phyloP scores from a whole-genome alignment of 179 eudicot genomes.

The Camellia oleifera region DNA sequence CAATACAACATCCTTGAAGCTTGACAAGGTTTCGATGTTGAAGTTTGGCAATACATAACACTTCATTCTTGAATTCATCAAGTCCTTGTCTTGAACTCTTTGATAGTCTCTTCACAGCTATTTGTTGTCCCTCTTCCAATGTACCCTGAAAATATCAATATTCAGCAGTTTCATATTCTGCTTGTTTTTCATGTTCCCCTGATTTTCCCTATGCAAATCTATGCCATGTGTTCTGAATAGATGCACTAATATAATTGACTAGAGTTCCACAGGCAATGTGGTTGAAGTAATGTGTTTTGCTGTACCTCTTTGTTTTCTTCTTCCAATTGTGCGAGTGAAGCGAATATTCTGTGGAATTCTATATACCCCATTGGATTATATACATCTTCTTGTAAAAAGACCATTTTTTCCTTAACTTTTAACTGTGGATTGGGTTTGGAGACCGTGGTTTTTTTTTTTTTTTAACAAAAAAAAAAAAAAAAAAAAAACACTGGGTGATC shows the following conservation, averaged over 20 bases:
- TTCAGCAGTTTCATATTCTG: background rate
- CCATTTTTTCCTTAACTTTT: too few species aligned
- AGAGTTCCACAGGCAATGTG: background rate
- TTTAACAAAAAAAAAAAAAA: too few species aligned
- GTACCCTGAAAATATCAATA: slow-evolving; percentile 18
- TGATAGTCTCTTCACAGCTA: slow-evolving; percentile 36
- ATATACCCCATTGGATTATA: too few species aligned
- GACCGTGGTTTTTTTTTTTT: too few species aligned
- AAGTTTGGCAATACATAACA: slow-evolving; percentile 23
- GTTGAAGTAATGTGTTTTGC: background rate
- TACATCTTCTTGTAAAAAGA: too few species aligned
- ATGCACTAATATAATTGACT: background rate
- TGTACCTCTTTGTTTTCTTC: background rate
- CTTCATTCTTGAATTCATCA: slow-evolving; percentile 32
- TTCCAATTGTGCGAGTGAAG: too few species aligned
- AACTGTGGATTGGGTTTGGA: too few species aligned
- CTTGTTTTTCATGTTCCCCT: background rate
- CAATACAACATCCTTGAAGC: slow-evolving; percentile 39
- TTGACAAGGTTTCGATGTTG: slow-evolving; percentile 30
- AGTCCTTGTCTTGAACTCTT: slow-evolving; percentile 31
- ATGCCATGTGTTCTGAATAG: background rate
- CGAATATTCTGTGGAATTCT: too few species aligned
- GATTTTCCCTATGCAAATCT: background rate
- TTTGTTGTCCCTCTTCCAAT: slow-evolving; percentile 21
- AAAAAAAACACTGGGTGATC: too few species aligned